Evolutionary conservation across 768 basidiomycete species (phyloP).

Genomic region (Phaffia tasmanica): DNA sequence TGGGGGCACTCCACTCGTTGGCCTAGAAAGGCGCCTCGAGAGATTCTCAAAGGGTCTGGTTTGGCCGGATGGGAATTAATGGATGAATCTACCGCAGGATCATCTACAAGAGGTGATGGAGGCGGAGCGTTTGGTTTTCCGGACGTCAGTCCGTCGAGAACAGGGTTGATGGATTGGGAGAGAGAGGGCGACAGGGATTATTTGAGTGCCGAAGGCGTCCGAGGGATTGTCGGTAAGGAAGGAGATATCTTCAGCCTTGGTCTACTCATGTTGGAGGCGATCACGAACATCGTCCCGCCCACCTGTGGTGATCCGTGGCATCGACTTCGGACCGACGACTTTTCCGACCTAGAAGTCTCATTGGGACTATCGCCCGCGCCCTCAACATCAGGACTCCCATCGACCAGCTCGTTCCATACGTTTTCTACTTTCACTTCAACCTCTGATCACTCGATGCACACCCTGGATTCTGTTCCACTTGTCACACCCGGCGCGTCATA

Average conservation of each 20-base stretch:
- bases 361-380: background rate
- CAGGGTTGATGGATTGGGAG: constrained; percentile 41
- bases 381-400: background rate
- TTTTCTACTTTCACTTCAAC: background rate
- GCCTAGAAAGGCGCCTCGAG: constrained; percentile 49
- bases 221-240: constrained; percentile 79
- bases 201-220: constrained; percentile 87
- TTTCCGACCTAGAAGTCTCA: constrained; percentile 57
- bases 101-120: background rate
- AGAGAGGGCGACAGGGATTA: constrained; percentile 96
- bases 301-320: constrained; percentile 90
- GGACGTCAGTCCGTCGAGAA: background rate
- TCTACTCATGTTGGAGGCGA: constrained; percentile 88
- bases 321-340: constrained; percentile 77
- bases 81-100: background rate
- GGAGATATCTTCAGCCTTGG: constrained; percentile 97
- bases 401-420: no score
- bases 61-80: constrained; percentile 17
- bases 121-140: no score
- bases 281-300: constrained; percentile 83
- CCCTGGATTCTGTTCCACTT: constrained; percentile 2
- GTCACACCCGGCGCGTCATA: constrained; percentile 1
- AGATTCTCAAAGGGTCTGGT: constrained; percentile 17
- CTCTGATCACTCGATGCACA: background rate
- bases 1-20: constrained; percentile 94